Base-by-base conservation (phyloP, 2,329 filamentous ascomycete genomes). In the Knoxdaviesia proteae region DNA sequence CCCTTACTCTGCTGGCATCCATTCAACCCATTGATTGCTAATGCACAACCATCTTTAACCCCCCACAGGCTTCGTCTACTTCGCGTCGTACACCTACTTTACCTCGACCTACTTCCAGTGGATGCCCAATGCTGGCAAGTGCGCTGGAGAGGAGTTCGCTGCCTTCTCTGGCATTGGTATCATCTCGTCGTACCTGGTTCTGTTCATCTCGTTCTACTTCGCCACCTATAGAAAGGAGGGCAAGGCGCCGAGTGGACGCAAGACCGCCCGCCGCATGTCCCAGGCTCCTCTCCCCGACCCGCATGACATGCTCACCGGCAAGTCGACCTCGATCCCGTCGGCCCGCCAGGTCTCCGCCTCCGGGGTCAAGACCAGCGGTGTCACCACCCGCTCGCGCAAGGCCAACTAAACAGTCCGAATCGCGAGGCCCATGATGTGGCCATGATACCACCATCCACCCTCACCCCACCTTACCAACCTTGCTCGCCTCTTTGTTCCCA, bases 121-220 rank as follows among this genome's bases (percentile, higher is more conserved):
- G 69, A 67, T 92, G 59, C 88, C 88, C 50, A 94, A 84, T 58
- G 64, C 69, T 48, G 88, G 88, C 60, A 68, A 77, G 53, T 98
- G 88, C 60, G 84, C 88, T 36, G 88, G 88, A 55, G 88, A 96
- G 68, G 90, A 96, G 63, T 96, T 94, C 55, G 88, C 88, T 40
- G 88, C 88, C 38, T 84, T 94, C 56, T 72, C 87, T 46, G 88
- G 88, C 52, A 93, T 94, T 53, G 83, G 71, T 50, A 93, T 94
- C 54, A 69, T 98, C 57, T 87, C 76, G 64, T 93, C 84, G 33
- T 98, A 96, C 74, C 76, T 98, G 46, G 72, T 96, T 49, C 82
- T 98, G 51, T 98, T 98, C 77, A 94, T 98, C 65, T 88, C 81
- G 42, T 98, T 98, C 78, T 98, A 96, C 73, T 72, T 93, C 52